Conservation (phyloP, 2,329 filamentous ascomycete genomes). For the Passalora sequoiae region DNA sequence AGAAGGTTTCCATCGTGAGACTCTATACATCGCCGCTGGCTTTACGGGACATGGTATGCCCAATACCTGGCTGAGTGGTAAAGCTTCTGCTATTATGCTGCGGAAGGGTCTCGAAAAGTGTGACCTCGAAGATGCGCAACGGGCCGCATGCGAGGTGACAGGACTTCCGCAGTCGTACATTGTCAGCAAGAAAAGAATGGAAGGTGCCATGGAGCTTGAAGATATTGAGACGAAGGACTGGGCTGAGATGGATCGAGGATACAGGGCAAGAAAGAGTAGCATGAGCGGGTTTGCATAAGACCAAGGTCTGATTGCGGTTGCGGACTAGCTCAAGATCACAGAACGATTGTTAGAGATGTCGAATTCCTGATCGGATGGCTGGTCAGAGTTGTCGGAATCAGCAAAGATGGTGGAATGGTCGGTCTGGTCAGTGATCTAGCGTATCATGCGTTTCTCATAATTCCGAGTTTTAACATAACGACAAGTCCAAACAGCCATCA, state of each 20-base stretch:
- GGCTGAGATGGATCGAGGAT: slow-evolving; percentile 23
- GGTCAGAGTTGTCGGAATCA: no score
- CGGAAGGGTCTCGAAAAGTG: slow-evolving; percentile 31
- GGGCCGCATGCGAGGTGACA: slow-evolving; percentile 15
- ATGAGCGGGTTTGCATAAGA: slow-evolving; percentile 7
- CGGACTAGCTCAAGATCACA: no score
- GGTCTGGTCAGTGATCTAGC: no score
- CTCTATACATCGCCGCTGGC: slow-evolving; percentile 34
- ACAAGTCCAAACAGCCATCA: no score
- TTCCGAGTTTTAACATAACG: no score
- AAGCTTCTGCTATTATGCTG: slow-evolving; percentile 59
- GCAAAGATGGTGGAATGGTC: no score
- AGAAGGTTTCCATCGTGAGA: slow-evolving; percentile 10
- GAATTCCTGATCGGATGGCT: no score
- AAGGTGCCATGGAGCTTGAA: slow-evolving; percentile 22
- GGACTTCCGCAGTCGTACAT: slow-evolving; percentile 30
- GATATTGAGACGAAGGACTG: slow-evolving; percentile 28
- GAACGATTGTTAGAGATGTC: no score
- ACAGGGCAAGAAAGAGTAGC: slow-evolving; percentile 5
- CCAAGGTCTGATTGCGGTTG: no score
- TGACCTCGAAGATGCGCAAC: slow-evolving; percentile 11
- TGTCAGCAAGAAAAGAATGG: slow-evolving; percentile 24
- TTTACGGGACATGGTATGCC: slow-evolving; percentile 68
- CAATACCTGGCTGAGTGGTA: slow-evolving; percentile 61
- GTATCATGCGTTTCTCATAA: no score